Evolutionary conservation across 768 basidiomycete species (phyloP), one percentile per base, ranked within the genome.

Genomic region (Rossbeevera mucosa): DNA sequence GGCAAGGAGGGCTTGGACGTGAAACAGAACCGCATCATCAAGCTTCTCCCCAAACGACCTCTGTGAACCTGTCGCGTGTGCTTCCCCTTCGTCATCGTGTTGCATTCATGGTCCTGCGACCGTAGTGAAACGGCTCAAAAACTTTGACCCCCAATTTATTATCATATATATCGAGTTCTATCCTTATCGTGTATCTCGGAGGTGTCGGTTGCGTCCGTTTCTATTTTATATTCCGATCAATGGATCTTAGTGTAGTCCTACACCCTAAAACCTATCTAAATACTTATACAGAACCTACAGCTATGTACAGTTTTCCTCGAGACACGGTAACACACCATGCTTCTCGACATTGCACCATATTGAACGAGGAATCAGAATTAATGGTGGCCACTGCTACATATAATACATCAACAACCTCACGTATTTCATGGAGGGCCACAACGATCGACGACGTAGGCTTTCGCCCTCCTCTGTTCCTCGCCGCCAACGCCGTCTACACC

Each of bases 401-500:
- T 1, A 11, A 18, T 26, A 31, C 5, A 16, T 28, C 28, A 21
- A 40, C 45, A 30, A 7, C n/a, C 21, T 11, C 20, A 7, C 6
- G n/a, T 26, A 24, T 20, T 50, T 66, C 50, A 64, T 4, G 64
- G 64, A 31, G 44, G 60, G 9, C 90, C 90, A 66, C 89, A 92
- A 24, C 72, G 75, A 53, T 86, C 80, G 49, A 85, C 74, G 42
- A 96, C 83, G 73, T 94, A 90, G 53, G 80, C 76, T 57, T 79
- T 81, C 21, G 85, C 92, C 54, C 81, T 78, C 64, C 80, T 86
- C 74, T 96, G 94, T 71, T 96, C 94, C 43, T 58, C 53, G 28
- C 88, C 91, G n/a, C 92, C 91, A 0, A 97, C 92, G 4, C 95
- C 95, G 41, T 84, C 82, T 26, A 95, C 78, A 51, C 90, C 80